Evolutionary conservation across 1,284 basidiomycete species (phyloP), one percentile per base, ranked within the genome.

Genomic region (Marasmius tenuissimus): DNA sequence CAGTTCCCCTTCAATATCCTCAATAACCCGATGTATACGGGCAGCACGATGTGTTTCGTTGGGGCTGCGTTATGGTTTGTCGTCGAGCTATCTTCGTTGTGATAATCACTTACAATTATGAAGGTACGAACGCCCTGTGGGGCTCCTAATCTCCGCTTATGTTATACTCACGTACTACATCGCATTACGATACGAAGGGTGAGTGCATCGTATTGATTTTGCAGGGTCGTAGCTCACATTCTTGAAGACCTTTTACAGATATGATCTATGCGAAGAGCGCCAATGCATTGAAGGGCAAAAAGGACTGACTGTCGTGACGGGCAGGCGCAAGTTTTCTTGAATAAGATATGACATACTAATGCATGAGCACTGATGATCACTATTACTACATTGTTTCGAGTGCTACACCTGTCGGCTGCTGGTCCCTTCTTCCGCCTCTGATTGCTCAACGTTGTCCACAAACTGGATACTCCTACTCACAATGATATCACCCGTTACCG

Each of bases 11-110:
- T 59, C 62, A 63, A 59, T 39, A 22, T 61, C 6, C 27, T 66
- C 0, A 47, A 62, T 12, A 52, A 66, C 45, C 64, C 64, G 16
- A 66, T 66, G 64, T 65, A 65, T 45, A n/a, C 60, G 10, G 64
- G 64, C 3, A 60, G 62, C 12, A 61, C 51, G 34, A 5, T 65
- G 54, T 63, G 62, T 39, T 65, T 65, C 33, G 39, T 63, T n/a
- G 64, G 64, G 14, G 62, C 64, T 4, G 60, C 64, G 11, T n/a
- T 61, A 18, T 62, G 64, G 60, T 66, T 22, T 7, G 34, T 8
- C 47, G 53, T 14, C 38, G 42, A 27, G 2, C 27, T 27, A 27
- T n/a, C 14, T 37, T 40, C 48, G 57, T 4, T 20, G 39, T 20
- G 4, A 9, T 3, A 3, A 16, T 16, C 10, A 11, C 9, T 34